phyloP scores from a whole-genome alignment of 2,329 filamentous ascomycete genomes.

The Saccharata proteae region DNA sequence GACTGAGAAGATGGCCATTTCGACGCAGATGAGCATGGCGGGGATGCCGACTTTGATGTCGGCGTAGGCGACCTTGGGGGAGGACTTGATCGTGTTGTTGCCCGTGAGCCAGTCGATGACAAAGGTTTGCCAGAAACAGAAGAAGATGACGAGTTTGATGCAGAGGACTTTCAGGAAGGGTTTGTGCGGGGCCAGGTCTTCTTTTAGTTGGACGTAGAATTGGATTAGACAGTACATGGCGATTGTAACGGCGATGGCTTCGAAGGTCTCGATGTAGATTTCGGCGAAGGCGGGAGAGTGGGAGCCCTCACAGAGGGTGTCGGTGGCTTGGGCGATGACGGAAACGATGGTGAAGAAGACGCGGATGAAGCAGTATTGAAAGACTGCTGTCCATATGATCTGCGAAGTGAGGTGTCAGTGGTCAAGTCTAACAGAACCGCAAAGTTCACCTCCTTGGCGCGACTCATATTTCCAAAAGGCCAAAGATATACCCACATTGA shows the following conservation, averaged over 20 bases:
- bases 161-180: conserved; percentile 72
- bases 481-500: conserved; percentile 47
- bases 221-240: conserved; percentile 86
- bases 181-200: conserved; percentile 53
- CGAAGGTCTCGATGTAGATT: conserved; percentile 66
- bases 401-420: conserved; percentile 17
- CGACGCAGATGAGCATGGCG: conserved; percentile 63
- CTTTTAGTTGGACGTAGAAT: conserved; percentile 68
- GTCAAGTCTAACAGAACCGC: conserved; percentile 1
- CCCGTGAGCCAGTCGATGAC: conserved; percentile 49
- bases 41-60: conserved; percentile 76
- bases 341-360: conserved; percentile 70
- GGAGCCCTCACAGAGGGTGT: conserved; percentile 66
- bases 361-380: conserved; percentile 76
- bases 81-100: conserved; percentile 52
- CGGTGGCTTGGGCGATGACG: conserved; percentile 57
- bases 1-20: conserved; percentile 72
- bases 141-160: conserved; percentile 85
- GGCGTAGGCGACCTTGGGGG: conserved; percentile 50
- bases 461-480: background rate
- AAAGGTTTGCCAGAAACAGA: conserved; percentile 71
- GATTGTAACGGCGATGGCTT: conserved; percentile 60
- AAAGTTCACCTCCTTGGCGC: conserved; percentile 1
- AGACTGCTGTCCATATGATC: conserved; percentile 69
- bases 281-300: conserved; percentile 70